phyloP scores from a whole-genome alignment of 345 rosid genomes.

The Melaleuca alternifolia region DNA sequence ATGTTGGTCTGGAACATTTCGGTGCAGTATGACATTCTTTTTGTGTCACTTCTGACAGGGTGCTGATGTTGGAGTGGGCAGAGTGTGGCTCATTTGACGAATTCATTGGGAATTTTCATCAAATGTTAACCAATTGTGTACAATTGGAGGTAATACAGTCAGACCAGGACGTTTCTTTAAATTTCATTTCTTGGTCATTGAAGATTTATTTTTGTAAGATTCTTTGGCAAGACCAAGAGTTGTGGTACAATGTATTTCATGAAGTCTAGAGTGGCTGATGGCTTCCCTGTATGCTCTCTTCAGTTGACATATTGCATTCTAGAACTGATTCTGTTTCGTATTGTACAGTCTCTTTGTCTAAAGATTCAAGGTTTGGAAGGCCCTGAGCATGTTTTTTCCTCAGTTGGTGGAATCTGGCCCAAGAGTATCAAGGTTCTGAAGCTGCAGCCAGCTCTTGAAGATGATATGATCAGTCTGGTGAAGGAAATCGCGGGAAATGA shows the following conservation, averaged over 20 bases:
- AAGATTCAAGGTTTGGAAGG: constrained; percentile 27
- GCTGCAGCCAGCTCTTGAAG: constrained; percentile 30
- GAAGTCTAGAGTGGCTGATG: neutral
- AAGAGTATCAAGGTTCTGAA: constrained; percentile 33
- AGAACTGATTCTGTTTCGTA: neutral
- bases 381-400: constrained; percentile 15
- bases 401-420: constrained; percentile 23
- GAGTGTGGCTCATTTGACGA: constrained; percentile 11
- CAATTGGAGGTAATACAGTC: constrained; percentile 38
- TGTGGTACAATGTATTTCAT: neutral
- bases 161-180: neutral
- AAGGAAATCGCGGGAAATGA: constrained; percentile 11
- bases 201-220: neutral
- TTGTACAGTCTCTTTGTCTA: constrained; percentile 31
- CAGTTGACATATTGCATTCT: neutral
- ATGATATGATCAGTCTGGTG: constrained; percentile 24
- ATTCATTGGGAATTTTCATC: neutral
- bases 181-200: neutral
- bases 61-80: constrained; percentile 36
- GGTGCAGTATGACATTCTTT: neutral
- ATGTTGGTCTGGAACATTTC: neutral
- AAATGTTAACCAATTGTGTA: neutral
- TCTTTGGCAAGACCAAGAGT: neutral
- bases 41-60: constrained; percentile 12
- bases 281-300: neutral